Percentiles rank a stretch among this genome's conserved stretches.
phyloP scores from a whole-genome alignment of 805 yeast species.

The Grigorovia transvaalensis region DNA sequence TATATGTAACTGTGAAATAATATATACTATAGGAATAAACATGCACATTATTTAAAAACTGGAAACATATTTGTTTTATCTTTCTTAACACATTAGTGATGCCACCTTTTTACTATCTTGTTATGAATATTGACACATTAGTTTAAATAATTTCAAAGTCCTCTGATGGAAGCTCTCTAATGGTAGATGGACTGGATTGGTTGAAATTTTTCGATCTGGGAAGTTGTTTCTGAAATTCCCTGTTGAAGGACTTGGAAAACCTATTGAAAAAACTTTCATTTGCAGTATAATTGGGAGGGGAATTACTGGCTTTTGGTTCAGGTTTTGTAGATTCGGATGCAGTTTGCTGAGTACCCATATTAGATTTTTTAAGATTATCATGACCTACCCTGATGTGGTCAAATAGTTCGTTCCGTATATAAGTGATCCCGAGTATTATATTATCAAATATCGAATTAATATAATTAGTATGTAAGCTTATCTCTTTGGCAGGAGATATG shows the following conservation, averaged over 20 bases:
- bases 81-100: no score
- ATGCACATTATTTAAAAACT: no score
- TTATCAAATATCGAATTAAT: conserved; percentile 1
- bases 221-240: neutral
- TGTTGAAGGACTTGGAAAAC: neutral
- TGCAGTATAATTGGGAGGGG: neutral
- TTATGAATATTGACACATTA: no score
- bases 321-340: neutral
- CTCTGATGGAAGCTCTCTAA: neutral
- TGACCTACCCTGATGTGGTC: neutral
- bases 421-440: neutral
- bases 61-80: no score
- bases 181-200: neutral
- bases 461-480: neutral
- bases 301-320: neutral
- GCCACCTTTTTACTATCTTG: no score
- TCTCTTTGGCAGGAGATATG: neutral
- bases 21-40: no score
- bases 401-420: neutral
- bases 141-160: neutral
- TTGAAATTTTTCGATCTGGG: neutral
- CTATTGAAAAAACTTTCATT: neutral
- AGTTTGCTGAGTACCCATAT: no score
- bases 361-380: no score
- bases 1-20: no score